Conservation (phyloP, 177 flowering plant genomes). For the Vitis hybrid region DNA sequence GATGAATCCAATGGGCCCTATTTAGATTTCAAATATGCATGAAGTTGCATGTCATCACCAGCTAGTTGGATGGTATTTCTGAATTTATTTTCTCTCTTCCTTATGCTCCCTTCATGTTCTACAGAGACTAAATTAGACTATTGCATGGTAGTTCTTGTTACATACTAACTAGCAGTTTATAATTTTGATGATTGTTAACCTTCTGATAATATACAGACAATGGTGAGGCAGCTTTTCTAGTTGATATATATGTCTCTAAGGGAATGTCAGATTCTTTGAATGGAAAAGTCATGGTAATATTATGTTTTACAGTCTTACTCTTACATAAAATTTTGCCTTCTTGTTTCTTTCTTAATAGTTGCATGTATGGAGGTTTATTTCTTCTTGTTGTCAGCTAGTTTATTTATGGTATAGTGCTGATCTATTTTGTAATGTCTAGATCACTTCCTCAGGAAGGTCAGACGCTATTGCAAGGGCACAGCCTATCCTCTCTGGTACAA, state of each 20-base stretch:
- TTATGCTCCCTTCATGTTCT: no score
- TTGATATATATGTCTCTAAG: constrained; percentile 63
- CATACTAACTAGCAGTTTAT: no score
- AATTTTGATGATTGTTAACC: neutral
- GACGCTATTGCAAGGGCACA: constrained; percentile 69
- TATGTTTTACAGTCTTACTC: neutral
- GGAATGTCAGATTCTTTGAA: constrained; percentile 49
- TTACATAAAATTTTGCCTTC: neutral
- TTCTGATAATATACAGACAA: constrained; percentile 36
- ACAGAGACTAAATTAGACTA: no score
- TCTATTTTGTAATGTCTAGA: constrained; percentile 32
- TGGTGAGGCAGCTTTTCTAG: constrained; percentile 31
- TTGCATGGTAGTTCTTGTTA: no score
- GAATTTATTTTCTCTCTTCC: no score
- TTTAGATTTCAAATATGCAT: no score
- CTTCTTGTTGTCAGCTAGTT: neutral
- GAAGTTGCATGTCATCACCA: no score
- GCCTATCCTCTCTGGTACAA: constrained; percentile 76
- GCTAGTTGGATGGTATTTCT: no score
- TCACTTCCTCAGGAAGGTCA: constrained; percentile 66
- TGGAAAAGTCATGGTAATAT: constrained; percentile 70
- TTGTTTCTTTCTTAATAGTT: neutral
- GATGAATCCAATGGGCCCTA: no score
- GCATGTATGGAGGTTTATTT: neutral
- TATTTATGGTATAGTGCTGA: neutral